These are phyloP conservation scores for Caryopteris hybrid DNA, from an alignment of 305 asterid genomes.

Conservation along the genomic window DNA sequence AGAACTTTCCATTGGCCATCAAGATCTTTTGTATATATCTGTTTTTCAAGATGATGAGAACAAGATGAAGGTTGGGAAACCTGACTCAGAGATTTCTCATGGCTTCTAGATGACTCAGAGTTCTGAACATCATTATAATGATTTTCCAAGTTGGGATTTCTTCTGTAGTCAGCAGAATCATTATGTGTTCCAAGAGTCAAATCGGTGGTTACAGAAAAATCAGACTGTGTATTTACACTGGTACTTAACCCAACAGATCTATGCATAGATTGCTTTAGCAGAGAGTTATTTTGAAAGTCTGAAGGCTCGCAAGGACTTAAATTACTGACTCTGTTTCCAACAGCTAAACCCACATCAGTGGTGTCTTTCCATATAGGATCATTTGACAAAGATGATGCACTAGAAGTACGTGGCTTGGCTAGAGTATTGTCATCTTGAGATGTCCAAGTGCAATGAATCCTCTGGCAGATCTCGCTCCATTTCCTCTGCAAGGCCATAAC, in stretches of 20 bases:
- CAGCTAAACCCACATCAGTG: constrained; percentile 21
- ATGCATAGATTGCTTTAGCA: constrained; percentile 16
- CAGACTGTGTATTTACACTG: constrained; percentile 25
- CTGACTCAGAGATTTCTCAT: constrained; percentile 33
- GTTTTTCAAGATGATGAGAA: constrained; percentile 33
- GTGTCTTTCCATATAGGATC: constrained; percentile 28
- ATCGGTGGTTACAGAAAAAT: constrained; percentile 58
- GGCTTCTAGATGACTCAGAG: constrained; percentile 37
- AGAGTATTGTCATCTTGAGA: constrained; percentile 33
- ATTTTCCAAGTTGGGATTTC: constrained; percentile 28
- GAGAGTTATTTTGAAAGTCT: constrained; percentile 31
- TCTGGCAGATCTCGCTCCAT: constrained; percentile 86
- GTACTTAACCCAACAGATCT: constrained; percentile 20
- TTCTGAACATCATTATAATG: constrained; percentile 18
- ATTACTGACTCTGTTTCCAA: constrained; percentile 28
- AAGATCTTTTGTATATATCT: constrained; percentile 36
- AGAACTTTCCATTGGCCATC: constrained; percentile 53
- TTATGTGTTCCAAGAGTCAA: constrained; percentile 72
- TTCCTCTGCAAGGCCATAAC: constrained; percentile 53
- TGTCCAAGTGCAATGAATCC: constrained; percentile 50
- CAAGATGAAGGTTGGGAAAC: constrained; percentile 31
- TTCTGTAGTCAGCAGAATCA: constrained; percentile 29
- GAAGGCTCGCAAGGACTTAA: constrained; percentile 25
- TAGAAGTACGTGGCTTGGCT: constrained; percentile 30
- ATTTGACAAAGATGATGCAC: constrained; percentile 21